Base-by-base conservation (phyloP, 441 rosid genomes). In the Geranium incanum region DNA sequence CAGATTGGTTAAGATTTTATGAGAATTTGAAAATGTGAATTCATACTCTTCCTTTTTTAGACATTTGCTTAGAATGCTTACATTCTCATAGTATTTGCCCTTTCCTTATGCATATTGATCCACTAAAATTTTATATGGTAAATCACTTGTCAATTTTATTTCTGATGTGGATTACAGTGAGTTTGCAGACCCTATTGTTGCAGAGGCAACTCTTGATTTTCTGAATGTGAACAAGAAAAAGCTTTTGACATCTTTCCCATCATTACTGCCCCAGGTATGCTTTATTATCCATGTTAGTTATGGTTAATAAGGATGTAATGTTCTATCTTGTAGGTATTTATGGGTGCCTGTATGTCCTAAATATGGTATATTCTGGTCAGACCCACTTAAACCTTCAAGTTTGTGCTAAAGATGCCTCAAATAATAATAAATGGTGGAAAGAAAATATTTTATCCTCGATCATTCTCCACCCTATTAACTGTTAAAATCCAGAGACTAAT, bases 151-250 rank as follows among this genome's bases (percentile, higher is more conserved):
- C 4, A 4, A 71, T 78, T 66, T 76, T 76, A 62, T 83, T 28
- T 74, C 83, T 82, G 45, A 76, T 77, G 78, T 80, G 78, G 36
- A 63, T 75, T 78, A 76, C 92, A 92, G 97, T 83, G 97, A 95
- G 84, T 95, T 95, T 82, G 91, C 97, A 73, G 97, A 95, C 80
- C 80, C 88, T 73, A 84, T 79, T 81, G 96, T 95, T 70, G 99
- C 99, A 13, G 93, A 89, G 77, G 92, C 93, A 79, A 88, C 97
- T 69, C 95, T 93, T 81, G 86, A 95, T 39, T 95, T 95, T 75
- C 89, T 95, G 67, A 83, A 76, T 72, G 74, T 71, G 36, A 89
- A 94, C 77, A 84, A 83, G 88, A 89, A 79, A 80, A 94, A 92
- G 72, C 77, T 94, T 77, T 70, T 83, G 43, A 71, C 74, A 57